phyloP scores from a whole-genome alignment of 129 eudicot genomes.

The Chrysanthemum makinoi region DNA sequence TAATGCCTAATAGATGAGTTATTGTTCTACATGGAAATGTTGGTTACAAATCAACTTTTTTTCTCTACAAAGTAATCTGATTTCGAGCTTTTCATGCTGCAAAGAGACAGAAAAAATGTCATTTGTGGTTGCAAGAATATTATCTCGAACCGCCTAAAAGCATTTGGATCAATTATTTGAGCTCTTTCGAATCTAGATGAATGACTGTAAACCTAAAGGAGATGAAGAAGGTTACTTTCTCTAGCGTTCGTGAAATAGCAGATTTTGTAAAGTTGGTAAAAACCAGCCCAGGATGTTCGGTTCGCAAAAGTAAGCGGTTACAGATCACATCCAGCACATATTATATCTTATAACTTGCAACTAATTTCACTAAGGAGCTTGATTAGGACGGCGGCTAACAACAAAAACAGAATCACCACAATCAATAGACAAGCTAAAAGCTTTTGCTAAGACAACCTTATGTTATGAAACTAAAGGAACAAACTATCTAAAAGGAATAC shows the following conservation, averaged over 20 bases:
- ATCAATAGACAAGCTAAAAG: neutral
- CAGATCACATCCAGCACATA: neutral
- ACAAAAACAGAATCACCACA: conserved; percentile 3
- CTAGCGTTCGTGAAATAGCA: neutral
- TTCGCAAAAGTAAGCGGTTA: neutral
- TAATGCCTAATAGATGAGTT: neutral
- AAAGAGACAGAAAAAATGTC: neutral
- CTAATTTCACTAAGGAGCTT: neutral
- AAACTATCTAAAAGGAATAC: neutral
- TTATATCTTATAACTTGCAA: conserved; percentile 8
- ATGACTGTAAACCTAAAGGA: neutral
- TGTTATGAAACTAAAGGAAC: neutral
- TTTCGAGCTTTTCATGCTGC: neutral
- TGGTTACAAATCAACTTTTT: neutral
- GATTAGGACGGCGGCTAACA: conserved; percentile 2
- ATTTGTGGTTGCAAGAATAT: conserved; percentile 5
- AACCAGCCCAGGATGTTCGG: neutral
- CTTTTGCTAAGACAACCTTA: neutral
- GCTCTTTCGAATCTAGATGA: neutral
- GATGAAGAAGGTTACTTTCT: neutral
- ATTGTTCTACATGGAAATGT: neutral
- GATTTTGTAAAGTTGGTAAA: neutral
- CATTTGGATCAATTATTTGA: neutral
- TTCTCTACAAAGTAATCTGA: neutral
- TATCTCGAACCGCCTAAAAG: neutral